phyloP scores from a whole-genome alignment of 73 alveolate genomes.

The Breviolum minutum region DNA sequence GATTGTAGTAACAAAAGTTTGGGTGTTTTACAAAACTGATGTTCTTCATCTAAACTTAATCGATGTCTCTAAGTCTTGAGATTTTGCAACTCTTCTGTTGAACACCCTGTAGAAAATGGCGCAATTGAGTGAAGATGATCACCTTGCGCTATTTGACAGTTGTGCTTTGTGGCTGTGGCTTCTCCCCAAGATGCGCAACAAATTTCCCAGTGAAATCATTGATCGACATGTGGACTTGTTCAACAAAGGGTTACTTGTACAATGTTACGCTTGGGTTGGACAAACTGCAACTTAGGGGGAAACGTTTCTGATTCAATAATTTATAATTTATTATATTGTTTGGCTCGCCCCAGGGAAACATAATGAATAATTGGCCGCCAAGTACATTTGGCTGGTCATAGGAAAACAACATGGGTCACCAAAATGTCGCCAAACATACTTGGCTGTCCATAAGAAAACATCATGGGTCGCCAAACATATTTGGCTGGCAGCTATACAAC shows the following conservation, averaged over 20 bases:
- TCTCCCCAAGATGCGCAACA: background rate
- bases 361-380: too few relatives aligned
- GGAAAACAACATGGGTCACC: too few relatives aligned
- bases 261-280: background rate
- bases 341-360: background rate
- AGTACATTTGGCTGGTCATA: too few relatives aligned
- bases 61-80: too few relatives aligned
- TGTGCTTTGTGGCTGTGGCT: constrained; percentile 9
- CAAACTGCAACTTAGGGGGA: background rate
- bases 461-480: constrained; percentile 19
- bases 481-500: background rate
- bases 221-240: background rate
- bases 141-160: background rate
- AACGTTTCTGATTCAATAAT: too few relatives aligned
- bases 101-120: background rate
- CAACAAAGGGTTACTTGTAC: background rate
- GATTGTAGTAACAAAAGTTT: too few relatives aligned
- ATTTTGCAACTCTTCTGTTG: too few relatives aligned
- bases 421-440: background rate
- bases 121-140: background rate
- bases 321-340: background rate
- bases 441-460: background rate
- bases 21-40: too few relatives aligned
- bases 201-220: background rate
- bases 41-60: too few relatives aligned